Percentiles rank a stretch among this genome's conserved stretches.
Evolutionary conservation across 1,139 yeast species (phyloP).

Genomic region (Hyphopichia khmerensis): DNA sequence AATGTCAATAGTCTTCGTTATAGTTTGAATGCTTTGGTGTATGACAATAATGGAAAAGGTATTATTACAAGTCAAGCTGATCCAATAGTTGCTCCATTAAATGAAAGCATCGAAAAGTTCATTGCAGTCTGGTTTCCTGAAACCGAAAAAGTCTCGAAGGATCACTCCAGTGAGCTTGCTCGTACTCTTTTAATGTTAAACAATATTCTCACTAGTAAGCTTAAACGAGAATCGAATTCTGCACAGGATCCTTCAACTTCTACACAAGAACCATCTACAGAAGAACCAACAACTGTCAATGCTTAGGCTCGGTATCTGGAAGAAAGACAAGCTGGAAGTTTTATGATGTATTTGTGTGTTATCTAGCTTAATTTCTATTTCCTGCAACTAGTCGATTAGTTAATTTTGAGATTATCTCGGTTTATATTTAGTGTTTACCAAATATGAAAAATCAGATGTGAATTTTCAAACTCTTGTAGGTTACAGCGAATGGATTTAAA

Average conservation of each 20-base stretch:
- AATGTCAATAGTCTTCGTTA: slow-evolving; percentile 38
- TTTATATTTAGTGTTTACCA: background rate
- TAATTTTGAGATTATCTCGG: background rate
- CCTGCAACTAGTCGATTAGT: too few species aligned
- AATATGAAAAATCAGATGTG: too few species aligned
- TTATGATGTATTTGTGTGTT: background rate
- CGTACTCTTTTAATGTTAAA: slow-evolving; percentile 45
- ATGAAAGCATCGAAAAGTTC: slow-evolving; percentile 48
- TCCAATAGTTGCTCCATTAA: slow-evolving; percentile 61
- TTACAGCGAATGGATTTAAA: background rate
- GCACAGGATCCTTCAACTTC: slow-evolving; percentile 1
- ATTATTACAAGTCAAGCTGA: slow-evolving; percentile 59
- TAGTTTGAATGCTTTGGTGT: slow-evolving; percentile 35
- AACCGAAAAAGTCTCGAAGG: slow-evolving; percentile 39
- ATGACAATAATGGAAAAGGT: slow-evolving; percentile 62
- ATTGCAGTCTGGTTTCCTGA: slow-evolving; percentile 42
- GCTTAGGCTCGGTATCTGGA: too few species aligned
- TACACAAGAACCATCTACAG: background rate
- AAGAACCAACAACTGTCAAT: too few species aligned
- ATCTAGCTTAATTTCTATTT: too few species aligned
- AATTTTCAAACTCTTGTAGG: background rate
- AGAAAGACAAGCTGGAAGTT: too few species aligned
- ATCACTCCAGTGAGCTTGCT: slow-evolving; percentile 51
- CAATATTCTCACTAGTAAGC: slow-evolving; percentile 28
- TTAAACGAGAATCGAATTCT: too few species aligned